A percentile compares a stretch with the other conserved stretches of the same genome.
phyloP scores from a whole-genome alignment of 129 eudicot genomes.

The Escallonia rubra region DNA sequence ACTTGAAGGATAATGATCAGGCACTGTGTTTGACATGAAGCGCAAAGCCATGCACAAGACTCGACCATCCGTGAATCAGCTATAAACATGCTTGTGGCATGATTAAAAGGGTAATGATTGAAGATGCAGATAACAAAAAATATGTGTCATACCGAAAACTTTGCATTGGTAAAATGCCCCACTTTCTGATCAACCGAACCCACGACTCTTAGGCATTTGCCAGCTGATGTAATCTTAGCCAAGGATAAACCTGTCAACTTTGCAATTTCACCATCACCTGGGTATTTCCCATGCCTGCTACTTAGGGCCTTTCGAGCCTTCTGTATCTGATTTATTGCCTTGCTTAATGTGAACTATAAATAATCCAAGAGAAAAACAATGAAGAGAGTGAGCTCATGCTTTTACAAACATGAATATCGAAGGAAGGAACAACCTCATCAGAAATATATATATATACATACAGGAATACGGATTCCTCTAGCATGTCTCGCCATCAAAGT shows the following conservation, averaged over 20 bases:
- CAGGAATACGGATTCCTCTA: constrained; percentile 84
- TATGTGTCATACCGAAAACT: constrained; percentile 47
- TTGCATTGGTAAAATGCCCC: constrained; percentile 26
- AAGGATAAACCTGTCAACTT: constrained; percentile 73
- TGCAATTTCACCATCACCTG: constrained; percentile 61
- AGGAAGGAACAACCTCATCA: background rate
- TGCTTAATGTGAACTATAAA: constrained; percentile 55
- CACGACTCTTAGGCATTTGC: constrained; percentile 69
- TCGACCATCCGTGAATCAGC: too few species aligned
- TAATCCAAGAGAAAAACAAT: constrained; percentile 13
- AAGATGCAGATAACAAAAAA: background rate
- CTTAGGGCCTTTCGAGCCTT: constrained; percentile 61
- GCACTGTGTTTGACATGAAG: too few species aligned
- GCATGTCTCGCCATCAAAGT: constrained; percentile 56
- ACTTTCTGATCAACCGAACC: constrained; percentile 72
- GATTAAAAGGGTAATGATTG: background rate
- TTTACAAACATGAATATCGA: background rate
- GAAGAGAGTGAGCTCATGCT: background rate
- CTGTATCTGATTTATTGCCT: constrained; percentile 59
- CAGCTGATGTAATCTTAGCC: constrained; percentile 63
- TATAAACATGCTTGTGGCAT: too few species aligned
- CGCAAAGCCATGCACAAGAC: too few species aligned
- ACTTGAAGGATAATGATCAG: too few species aligned
- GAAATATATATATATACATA: constrained; percentile 29
- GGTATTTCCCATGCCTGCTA: constrained; percentile 46